phyloP scores from a whole-genome alignment of 2,329 filamentous ascomycete species.

The Exophiala bonariae region DNA sequence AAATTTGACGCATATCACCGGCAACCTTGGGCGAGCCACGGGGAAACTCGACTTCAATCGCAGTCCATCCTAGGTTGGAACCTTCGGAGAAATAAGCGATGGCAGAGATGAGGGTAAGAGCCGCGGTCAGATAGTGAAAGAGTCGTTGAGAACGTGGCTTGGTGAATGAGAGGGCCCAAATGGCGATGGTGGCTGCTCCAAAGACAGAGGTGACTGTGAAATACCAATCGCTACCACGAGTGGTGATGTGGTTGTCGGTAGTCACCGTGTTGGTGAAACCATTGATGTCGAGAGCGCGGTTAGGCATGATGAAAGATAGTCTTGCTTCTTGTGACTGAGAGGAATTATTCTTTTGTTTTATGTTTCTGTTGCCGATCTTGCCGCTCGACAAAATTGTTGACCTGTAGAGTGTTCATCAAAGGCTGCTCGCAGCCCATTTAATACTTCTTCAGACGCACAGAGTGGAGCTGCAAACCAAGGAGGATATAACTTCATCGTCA shows the following conservation, averaged over 20 bases:
- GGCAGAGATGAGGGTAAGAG: slow-evolving; percentile 32
- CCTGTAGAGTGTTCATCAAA: too few species aligned
- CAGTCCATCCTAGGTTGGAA: slow-evolving; percentile 64
- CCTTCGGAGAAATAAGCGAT: slow-evolving; percentile 69
- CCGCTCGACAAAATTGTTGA: too few species aligned
- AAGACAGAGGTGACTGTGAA: slow-evolving; percentile 26
- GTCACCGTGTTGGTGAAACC: slow-evolving; percentile 29
- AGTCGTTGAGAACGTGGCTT: slow-evolving; percentile 23
- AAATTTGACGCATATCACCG: slow-evolving; percentile 61
- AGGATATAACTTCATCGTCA: too few species aligned
- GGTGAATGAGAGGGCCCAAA: slow-evolving; percentile 25
- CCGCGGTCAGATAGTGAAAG: slow-evolving; percentile 28
- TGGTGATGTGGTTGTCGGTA: slow-evolving; percentile 30
- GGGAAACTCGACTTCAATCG: slow-evolving; percentile 62
- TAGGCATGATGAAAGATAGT: slow-evolving; percentile 19
- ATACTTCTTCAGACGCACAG: too few species aligned
- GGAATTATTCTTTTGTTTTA: too few species aligned
- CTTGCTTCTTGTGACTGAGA: too few species aligned
- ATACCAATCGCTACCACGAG: slow-evolving; percentile 27
- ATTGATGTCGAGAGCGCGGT: slow-evolving; percentile 26
- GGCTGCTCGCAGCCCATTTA: too few species aligned
- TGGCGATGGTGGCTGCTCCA: slow-evolving; percentile 18
- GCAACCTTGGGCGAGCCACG: slow-evolving; percentile 45
- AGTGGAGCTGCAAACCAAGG: too few species aligned
- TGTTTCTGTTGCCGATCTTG: too few species aligned